A percentile compares a stretch with the other conserved stretches of the same genome.
Conservation (phyloP, 2,329 filamentous ascomycete genomes). For the Endothia cerciana region DNA sequence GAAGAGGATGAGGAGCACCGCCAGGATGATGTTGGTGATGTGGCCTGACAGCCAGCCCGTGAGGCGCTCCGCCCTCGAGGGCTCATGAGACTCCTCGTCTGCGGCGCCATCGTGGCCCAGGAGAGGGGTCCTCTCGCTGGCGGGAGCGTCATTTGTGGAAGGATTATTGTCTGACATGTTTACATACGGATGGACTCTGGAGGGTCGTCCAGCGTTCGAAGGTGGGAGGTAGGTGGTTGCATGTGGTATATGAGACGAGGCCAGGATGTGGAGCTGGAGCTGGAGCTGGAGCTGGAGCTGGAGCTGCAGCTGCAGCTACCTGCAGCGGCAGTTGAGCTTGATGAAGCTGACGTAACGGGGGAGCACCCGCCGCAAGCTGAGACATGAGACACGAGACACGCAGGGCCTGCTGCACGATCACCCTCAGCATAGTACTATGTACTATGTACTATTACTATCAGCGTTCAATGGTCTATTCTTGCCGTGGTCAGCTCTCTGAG, state of each 20-base stretch:
- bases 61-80: slow-evolving; percentile 10
- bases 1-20: slow-evolving; percentile 19
- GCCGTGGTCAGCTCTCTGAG: no score
- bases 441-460: no score
- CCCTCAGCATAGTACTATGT: no score
- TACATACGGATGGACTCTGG: not conserved
- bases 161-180: not conserved
- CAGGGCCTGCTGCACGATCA: no score
- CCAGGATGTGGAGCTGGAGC: not conserved
- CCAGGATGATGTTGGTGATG: slow-evolving; percentile 21
- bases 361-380: not conserved
- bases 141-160: not conserved
- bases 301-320: not conserved
- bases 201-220: not conserved
- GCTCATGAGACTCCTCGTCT: not conserved
- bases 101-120: slow-evolving; percentile 22
- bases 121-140: slow-evolving; percentile 27
- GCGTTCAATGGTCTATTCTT: not conserved
- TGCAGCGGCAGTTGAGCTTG: not conserved
- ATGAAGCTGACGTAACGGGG: not conserved
- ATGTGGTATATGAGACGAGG: not conserved
- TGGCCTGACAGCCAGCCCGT: slow-evolving; percentile 22
- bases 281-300: not conserved
- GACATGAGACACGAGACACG: not conserved
- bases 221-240: not conserved